Evolutionary conservation across 805 yeast species (phyloP), one percentile per base, ranked within the genome.

Genomic region (Zygosaccharomyces lentus): DNA sequence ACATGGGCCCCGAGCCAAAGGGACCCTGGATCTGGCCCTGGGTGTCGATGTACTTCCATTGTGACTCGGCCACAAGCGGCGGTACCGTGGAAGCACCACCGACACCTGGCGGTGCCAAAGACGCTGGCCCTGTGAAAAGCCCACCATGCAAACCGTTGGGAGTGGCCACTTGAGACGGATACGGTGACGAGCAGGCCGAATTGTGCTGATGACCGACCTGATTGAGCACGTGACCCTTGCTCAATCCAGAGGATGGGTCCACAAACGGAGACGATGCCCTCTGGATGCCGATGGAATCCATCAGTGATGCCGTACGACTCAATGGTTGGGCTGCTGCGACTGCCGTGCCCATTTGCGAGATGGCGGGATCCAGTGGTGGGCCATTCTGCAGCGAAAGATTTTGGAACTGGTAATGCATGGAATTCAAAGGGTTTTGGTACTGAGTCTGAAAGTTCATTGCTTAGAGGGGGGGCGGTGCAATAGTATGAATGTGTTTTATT

Each of bases 11-110:
- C 2, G 91, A 85, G 32, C 74, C 73, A 66, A 87, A 88, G 2
- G 96, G 96, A n/a, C 96, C 96, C 64, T 87, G 95, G 45, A 80
- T 78, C 40, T 68, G 72, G 9, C 85, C 87, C 43, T 73, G 67
- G 0, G 85, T 77, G 62, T 88, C 96, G 42, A 82, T 68, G 64
- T 88, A 88, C 45, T 71, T 69, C 96, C 96, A 88, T 41, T 73
- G 71, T 46, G 84, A 74, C 43, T 69, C 65, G 32, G 64, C 67
- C 4, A 74, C 67, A 1, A 62, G 34, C 13, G 52, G 52, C 41
- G 51, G 26, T n/a, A 38, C 40, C 13, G 42, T 38, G 6, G 43
- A 41, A 17, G 41, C 35, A 7, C 40, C 32, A 12, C 38, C 25
- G 8, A 26, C 21, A n/a, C 45, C 47, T n/a, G 36, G 48, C 5